phyloP scores from a whole-genome alignment of 768 basidiomycete species.

The Artomyces pyxidatus region DNA sequence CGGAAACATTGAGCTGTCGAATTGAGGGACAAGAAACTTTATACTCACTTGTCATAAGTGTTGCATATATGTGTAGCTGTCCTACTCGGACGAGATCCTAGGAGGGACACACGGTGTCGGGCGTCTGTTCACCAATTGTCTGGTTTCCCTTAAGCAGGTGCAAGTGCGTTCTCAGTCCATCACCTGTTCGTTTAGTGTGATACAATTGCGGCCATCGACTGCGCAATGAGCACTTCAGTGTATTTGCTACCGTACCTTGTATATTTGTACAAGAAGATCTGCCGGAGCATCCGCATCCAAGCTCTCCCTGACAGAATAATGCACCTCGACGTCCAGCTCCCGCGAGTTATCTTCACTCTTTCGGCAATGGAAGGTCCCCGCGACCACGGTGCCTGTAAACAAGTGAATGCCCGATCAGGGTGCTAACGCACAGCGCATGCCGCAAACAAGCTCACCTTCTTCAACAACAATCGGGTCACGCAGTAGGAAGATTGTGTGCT shows the following conservation, averaged over 20 bases:
- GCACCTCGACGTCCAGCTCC: slow-evolving; percentile 88
- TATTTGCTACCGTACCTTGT: slow-evolving; percentile 66
- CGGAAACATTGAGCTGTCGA: no score
- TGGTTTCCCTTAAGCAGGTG: no score
- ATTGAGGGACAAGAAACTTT: no score
- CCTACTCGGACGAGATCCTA: no score
- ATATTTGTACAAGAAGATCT: slow-evolving; percentile 65
- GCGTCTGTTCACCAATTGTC: no score
- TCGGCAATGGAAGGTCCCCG: slow-evolving; percentile 74
- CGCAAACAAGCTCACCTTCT: slow-evolving; percentile 64
- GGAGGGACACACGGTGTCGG: no score
- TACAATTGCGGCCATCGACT: no score
- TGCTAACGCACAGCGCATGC: background rate
- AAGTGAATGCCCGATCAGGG: background rate
- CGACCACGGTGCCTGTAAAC: slow-evolving; percentile 56
- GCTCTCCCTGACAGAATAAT: slow-evolving; percentile 48
- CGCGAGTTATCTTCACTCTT: slow-evolving; percentile 78
- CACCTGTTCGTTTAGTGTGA: no score
- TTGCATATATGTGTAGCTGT: no score
- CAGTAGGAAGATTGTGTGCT: slow-evolving; percentile 87
- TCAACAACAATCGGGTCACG: slow-evolving; percentile 67
- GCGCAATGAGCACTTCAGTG: no score
- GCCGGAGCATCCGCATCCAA: slow-evolving; percentile 21
- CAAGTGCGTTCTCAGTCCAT: no score
- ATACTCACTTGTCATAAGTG: no score